Evolutionary conservation across 1,139 yeast species (phyloP).

Genomic region (Yamadazyma sp.): DNA sequence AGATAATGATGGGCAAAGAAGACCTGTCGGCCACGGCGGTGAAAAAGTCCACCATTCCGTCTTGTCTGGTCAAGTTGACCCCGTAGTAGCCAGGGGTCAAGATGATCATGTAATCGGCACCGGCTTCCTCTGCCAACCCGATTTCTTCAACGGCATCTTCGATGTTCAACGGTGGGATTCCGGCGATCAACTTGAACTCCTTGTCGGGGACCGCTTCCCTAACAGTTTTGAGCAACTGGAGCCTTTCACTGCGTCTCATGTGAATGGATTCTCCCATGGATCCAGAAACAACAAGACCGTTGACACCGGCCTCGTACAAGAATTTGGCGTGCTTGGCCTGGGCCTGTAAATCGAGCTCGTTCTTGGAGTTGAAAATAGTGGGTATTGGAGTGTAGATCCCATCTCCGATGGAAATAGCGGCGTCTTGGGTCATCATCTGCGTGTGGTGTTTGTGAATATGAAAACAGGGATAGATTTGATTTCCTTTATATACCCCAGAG

Average conservation of each 20-base stretch:
- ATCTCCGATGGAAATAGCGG: slow-evolving; percentile 8
- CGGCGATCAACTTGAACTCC: slow-evolving; percentile 32
- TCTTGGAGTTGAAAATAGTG: slow-evolving; percentile 45
- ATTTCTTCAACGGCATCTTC: slow-evolving; percentile 34
- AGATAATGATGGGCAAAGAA: slow-evolving; percentile 33
- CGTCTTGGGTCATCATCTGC: slow-evolving; percentile 1
- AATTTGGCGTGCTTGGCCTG: slow-evolving; percentile 43
- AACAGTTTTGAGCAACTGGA: slow-evolving; percentile 21
- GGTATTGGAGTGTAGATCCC: slow-evolving; percentile 52
- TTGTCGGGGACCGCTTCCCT: slow-evolving; percentile 27
- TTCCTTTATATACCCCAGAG: not conserved
- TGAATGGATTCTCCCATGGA: slow-evolving; percentile 47
- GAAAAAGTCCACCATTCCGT: slow-evolving; percentile 35
- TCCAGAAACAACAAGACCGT: slow-evolving; percentile 49
- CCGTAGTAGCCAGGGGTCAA: slow-evolving; percentile 38
- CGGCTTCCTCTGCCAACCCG: slow-evolving; percentile 23
- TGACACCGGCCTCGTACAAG: slow-evolving; percentile 41
- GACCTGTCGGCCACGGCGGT: slow-evolving; percentile 29
- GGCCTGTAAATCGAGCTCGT: slow-evolving; percentile 41
- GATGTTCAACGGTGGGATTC: slow-evolving; percentile 32
- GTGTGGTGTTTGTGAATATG: too few relatives aligned
- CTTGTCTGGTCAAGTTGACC: slow-evolving; percentile 28
- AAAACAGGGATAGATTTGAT: too few relatives aligned
- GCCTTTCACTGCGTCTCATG: slow-evolving; percentile 34
- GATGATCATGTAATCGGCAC: slow-evolving; percentile 34